A percentile compares a stretch with the other conserved stretches of the same genome.
Conservation (phyloP, 768 basidiomycete species). For the Cantharellus cinnabarinus region DNA sequence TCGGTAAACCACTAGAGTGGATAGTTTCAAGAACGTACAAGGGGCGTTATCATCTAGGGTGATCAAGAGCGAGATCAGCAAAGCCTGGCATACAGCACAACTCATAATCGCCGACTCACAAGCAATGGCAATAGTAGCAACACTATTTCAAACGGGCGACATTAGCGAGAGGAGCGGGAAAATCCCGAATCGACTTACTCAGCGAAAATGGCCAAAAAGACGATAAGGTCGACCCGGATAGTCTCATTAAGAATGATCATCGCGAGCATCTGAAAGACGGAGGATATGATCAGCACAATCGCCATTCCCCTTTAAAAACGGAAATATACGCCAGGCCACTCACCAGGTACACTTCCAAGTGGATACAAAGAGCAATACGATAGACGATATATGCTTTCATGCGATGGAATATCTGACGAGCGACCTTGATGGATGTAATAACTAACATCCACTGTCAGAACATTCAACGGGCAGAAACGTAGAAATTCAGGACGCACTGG, state of each 20-base stretch:
- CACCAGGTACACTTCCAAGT: slow-evolving; percentile 26
- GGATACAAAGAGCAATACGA: slow-evolving; percentile 29
- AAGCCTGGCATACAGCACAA: slow-evolving; percentile 7
- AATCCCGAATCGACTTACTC: slow-evolving; percentile 9
- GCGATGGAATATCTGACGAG: slow-evolving; percentile 30
- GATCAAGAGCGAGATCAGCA: no score
- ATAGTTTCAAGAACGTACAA: not conserved
- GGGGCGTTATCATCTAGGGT: not conserved
- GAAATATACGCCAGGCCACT: not conserved
- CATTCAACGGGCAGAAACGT: not conserved
- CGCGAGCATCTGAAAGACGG: slow-evolving; percentile 16
- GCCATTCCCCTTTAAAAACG: not conserved
- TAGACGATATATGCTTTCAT: slow-evolving; percentile 24
- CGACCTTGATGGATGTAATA: slow-evolving; percentile 28
- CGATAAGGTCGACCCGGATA: slow-evolving; percentile 28
- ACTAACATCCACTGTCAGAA: slow-evolving; percentile 9
- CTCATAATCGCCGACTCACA: slow-evolving; percentile 18
- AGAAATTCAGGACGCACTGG: slow-evolving; percentile 9
- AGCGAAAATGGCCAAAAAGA: slow-evolving; percentile 26
- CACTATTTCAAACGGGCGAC: slow-evolving; percentile 8
- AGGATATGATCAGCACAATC: not conserved
- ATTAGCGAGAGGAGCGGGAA: slow-evolving; percentile 4
- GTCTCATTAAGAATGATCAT: slow-evolving; percentile 28
- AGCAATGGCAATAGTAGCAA: slow-evolving; percentile 30
- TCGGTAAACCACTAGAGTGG: not conserved